A percentile compares a stretch with the other conserved stretches of the same genome.
These are phyloP conservation scores for Neurospora intermedia DNA, from an alignment of 495 filamentous ascomycete species.

Conservation along the genomic window DNA sequence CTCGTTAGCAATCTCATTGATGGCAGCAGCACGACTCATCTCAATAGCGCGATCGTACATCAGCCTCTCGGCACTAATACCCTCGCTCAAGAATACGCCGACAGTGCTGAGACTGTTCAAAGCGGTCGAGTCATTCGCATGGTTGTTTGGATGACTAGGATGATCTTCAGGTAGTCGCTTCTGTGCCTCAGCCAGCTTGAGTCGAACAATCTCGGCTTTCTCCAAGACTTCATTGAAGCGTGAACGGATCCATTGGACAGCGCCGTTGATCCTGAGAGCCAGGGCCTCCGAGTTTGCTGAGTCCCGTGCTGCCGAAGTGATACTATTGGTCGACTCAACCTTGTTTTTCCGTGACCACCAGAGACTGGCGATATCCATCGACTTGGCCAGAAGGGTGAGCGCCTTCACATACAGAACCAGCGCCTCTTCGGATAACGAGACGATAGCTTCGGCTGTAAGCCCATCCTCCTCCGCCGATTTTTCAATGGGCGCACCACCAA, in stretches of 20 bases:
- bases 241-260: constrained; percentile 86
- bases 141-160: constrained; percentile 74
- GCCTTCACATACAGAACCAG: constrained; percentile 94
- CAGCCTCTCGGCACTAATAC: constrained; percentile 86
- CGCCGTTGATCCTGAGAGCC: constrained; percentile 74
- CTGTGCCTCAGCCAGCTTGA: constrained; percentile 81
- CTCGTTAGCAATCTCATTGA: constrained; percentile 87
- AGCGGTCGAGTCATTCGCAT: constrained; percentile 35
- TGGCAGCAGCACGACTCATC: constrained; percentile 88
- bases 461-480: constrained; percentile 52
- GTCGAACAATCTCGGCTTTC: constrained; percentile 82
- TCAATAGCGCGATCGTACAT: constrained; percentile 98
- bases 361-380: constrained; percentile 90
- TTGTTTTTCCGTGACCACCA: constrained; percentile 82
- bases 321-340: constrained; percentile 44
- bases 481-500: constrained; percentile 44
- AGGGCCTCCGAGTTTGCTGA: constrained; percentile 40
- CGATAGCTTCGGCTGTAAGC: constrained; percentile 74
- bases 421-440: constrained; percentile 86
- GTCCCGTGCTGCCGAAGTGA: constrained; percentile 31
- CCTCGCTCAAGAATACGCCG: constrained; percentile 46
- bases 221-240: constrained; percentile 95
- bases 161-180: constrained; percentile 74
- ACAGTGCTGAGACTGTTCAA: constrained; percentile 47
- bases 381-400: constrained; percentile 73